Base-by-base conservation (phyloP, 495 filamentous ascomycete genomes). In the Tuber brumale region DNA sequence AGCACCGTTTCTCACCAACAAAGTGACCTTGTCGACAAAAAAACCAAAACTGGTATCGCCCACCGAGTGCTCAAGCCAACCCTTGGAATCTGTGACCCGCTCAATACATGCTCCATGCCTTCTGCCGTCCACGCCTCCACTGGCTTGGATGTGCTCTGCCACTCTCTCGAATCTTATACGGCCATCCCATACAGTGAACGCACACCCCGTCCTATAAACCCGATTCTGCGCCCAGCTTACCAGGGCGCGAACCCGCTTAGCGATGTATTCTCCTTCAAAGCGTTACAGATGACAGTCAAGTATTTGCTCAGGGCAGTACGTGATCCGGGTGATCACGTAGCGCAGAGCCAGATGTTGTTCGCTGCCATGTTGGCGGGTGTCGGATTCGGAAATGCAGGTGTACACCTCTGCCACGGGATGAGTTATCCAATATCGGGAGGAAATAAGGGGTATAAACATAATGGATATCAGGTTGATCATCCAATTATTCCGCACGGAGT, bases 361-460 rank as follows among this genome's bases (percentile, higher is more conserved):
- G 95, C 95, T 4, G 93, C 95, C 0, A 98, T 95, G 0, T 86
- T 99, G 0, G 95, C 95, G 0, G 95, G 95, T 21, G 93, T 99
- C 3, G 95, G 95, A 0, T 99, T 98, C 84, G 95, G 95, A 41
- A 99, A 99, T 83, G 95, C 95, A 1, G 95, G 95, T 51, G 95
- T 99, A 2, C 95, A 99, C 85, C 87, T 99, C 8, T 99, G 95
- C 85, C 95, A 99, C 82, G 95, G 94, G 74, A 97, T 98, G 94
- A 92, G 90, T 51, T 99, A 99, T 83, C 95, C 95, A 9, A 95
- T 98, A 79, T 94, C 93, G 39, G 91, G 93, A 51, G 94, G 96
- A 83, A 98, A 98, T 82, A 94, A 93, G 0, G 92, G 90, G 10
- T 97, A 98, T 83, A 89, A 89, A 81, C 95, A 99, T 81, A 83